Conservation (phyloP, 805 yeast genomes). For the Candida insectorum region DNA sequence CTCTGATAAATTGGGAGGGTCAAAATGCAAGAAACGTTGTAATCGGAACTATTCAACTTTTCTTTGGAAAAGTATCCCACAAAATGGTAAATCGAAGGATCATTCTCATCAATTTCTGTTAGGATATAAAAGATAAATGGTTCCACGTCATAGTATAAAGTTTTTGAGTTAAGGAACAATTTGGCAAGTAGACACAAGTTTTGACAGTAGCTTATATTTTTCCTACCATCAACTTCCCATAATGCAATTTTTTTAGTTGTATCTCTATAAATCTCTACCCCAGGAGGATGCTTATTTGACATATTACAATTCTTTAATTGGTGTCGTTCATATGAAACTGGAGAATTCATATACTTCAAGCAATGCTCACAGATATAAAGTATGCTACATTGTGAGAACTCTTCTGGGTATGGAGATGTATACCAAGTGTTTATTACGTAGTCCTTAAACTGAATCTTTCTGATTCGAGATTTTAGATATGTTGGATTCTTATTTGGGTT, state of each 20-base stretch:
- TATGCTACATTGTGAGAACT: constrained; percentile 58
- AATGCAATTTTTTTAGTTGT: constrained; percentile 23
- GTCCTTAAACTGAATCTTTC: constrained; percentile 66
- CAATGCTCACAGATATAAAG: constrained; percentile 83
- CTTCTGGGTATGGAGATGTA: constrained; percentile 89
- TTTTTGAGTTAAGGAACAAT: constrained; percentile 83
- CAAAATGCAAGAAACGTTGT: constrained; percentile 86
- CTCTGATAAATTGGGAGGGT: constrained; percentile 87
- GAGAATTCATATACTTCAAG: constrained; percentile 71
- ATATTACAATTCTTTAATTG: constrained; percentile 60
- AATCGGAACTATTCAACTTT: constrained; percentile 66
- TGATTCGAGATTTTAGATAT: constrained; percentile 35
- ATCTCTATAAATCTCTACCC: constrained; percentile 41
- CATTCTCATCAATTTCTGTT: constrained; percentile 56
- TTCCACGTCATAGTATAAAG: constrained; percentile 91
- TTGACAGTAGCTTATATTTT: constrained; percentile 78
- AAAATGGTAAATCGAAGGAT: constrained; percentile 56
- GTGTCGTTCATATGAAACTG: constrained; percentile 68
- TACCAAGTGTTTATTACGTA: constrained; percentile 88
- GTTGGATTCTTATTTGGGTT: neutral
- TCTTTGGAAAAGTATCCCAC: constrained; percentile 96
- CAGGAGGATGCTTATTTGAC: constrained; percentile 62
- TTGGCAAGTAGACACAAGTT: constrained; percentile 88
- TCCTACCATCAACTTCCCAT: constrained; percentile 74
- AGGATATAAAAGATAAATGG: constrained; percentile 88